Percentiles rank a stretch among this genome's conserved stretches.
These are phyloP conservation scores for Chaetomiaceae sp. DNA, from an alignment of 2,329 filamentous ascomycete genomes.

Conservation along the genomic window DNA sequence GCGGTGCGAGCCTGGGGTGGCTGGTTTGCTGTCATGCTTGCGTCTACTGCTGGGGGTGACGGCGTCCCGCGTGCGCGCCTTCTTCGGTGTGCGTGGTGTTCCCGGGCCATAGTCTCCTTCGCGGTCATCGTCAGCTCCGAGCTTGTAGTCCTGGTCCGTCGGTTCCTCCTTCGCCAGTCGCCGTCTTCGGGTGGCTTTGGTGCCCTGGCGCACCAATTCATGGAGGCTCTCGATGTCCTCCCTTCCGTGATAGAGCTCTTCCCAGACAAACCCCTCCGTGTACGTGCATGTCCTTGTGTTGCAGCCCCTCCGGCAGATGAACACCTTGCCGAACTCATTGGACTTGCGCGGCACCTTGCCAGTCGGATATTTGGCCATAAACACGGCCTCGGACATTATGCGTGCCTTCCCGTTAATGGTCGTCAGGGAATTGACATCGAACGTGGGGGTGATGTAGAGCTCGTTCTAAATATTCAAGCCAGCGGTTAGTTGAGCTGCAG, in stretches of 20 bases:
- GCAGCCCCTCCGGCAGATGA: constrained; percentile 83
- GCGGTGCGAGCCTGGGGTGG: constrained; percentile 38
- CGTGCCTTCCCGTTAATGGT: constrained; percentile 87
- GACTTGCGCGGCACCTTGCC: constrained; percentile 69
- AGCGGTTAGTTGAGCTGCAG: background rate
- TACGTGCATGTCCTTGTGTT: constrained; percentile 86
- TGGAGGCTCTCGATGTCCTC: constrained; percentile 61
- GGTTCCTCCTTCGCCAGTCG: constrained; percentile 24
- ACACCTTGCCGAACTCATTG: constrained; percentile 74
- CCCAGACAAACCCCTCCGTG: constrained; percentile 88
- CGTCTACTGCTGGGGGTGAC: constrained; percentile 49
- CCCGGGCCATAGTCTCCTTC: constrained; percentile 32
- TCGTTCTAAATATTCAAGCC: constrained; percentile 59
- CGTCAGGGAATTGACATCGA: constrained; percentile 77
- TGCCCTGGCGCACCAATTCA: constrained; percentile 59
- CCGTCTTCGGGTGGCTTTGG: constrained; percentile 61
- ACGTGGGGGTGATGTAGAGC: constrained; percentile 81
- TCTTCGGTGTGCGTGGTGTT: constrained; percentile 31
- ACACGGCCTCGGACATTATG: constrained; percentile 67
- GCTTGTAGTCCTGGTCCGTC: constrained; percentile 29
- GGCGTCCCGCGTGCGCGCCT: constrained; percentile 27
- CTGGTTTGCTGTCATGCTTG: constrained; percentile 39
- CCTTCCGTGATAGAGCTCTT: constrained; percentile 68
- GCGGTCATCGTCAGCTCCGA: constrained; percentile 28
- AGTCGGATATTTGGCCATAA: constrained; percentile 62